phyloP scores from a whole-genome alignment of 108 stramenopile species.

The Cylindrotheca closterium region DNA sequence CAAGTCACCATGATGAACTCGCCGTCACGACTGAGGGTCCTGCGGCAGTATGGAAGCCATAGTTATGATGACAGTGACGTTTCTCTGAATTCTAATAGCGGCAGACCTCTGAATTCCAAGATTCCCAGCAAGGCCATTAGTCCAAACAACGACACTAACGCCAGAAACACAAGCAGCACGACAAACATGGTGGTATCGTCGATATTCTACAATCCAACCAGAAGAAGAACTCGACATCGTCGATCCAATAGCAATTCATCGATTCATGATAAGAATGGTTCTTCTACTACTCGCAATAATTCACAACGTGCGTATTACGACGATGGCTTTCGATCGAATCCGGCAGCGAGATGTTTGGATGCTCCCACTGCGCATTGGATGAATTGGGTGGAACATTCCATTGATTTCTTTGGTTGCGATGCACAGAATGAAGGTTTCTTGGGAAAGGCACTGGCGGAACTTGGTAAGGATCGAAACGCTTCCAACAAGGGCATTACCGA shows the following conservation, averaged over 20 bases:
- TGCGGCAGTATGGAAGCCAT: too few relatives aligned
- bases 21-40: too few relatives aligned
- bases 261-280: too few relatives aligned
- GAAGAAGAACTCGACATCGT: too few relatives aligned
- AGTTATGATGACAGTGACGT: too few relatives aligned
- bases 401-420: conserved; percentile 44
- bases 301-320: not conserved
- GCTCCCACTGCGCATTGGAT: conserved; percentile 19
- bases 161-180: too few relatives aligned
- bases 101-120: too few relatives aligned
- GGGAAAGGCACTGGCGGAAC: not conserved
- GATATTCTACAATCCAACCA: not conserved
- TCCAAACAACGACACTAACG: too few relatives aligned
- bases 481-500: not conserved
- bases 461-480: not conserved
- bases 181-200: not conserved
- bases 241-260: too few relatives aligned
- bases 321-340: not conserved
- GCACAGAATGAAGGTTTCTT: conserved; percentile 3
- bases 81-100: too few relatives aligned
- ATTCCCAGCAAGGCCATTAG: too few relatives aligned
- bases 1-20: too few relatives aligned
- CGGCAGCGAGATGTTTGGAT: not conserved
- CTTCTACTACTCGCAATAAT: not conserved
- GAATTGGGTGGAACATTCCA: conserved; percentile 31